Conservation (phyloP, 805 yeast genomes). For the Suhomyces pyralidae region DNA sequence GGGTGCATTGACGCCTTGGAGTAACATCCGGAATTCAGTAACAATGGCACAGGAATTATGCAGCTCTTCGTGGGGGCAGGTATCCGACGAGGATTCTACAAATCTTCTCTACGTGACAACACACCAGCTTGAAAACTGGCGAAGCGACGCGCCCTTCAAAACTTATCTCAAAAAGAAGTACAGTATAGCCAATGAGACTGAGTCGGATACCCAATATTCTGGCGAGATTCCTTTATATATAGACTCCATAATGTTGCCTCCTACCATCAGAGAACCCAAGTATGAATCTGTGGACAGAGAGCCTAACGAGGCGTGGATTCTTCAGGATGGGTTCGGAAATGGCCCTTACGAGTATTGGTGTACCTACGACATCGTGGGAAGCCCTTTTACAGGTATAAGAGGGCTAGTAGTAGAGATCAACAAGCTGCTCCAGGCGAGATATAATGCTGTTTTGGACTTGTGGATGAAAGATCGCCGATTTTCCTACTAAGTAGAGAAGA, state of each 20-base stretch:
- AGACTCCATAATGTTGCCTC: conserved; percentile 24
- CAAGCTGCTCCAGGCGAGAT: conserved; percentile 10
- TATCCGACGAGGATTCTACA: conserved; percentile 21
- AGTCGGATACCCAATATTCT: background rate
- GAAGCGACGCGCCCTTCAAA: conserved; percentile 13
- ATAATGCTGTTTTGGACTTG: conserved; percentile 19
- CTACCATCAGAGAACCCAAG: conserved; percentile 15
- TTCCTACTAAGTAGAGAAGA: background rate
- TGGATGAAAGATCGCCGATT: conserved; percentile 17
- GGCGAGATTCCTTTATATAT: conserved; percentile 17
- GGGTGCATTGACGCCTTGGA: conserved; percentile 30
- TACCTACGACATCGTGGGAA: conserved; percentile 31
- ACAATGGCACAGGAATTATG: conserved; percentile 30
- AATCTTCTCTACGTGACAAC: conserved; percentile 29
- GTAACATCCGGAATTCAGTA: conserved; percentile 14
- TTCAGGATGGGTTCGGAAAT: conserved; percentile 13
- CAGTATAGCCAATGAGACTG: background rate
- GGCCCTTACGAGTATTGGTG: conserved; percentile 30
- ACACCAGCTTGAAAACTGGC: conserved; percentile 34
- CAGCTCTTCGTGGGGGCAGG: conserved; percentile 38
- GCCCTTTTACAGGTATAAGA: conserved; percentile 14
- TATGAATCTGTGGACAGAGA: conserved; percentile 18
- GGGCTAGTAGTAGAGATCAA: conserved; percentile 19
- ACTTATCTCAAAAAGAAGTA: conserved; percentile 15
- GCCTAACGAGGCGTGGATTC: conserved; percentile 27